Evolutionary conservation across 1,284 basidiomycete species (phyloP).

Genomic region (Ceratobasidium sp.): DNA sequence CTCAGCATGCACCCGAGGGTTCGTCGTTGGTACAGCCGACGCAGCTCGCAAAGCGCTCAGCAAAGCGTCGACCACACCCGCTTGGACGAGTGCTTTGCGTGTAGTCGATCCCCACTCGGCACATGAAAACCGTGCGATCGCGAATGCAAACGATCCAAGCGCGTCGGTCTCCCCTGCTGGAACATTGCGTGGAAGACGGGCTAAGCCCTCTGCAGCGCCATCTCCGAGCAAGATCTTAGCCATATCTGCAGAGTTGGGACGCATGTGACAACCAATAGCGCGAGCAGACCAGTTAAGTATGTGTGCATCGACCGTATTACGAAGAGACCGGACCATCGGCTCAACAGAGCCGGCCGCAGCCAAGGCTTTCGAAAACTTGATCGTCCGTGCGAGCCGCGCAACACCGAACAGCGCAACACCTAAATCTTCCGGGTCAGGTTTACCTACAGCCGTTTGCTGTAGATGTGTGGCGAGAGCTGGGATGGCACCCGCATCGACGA

Average conservation of each 20-base stretch:
- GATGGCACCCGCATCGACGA: conserved; percentile 30
- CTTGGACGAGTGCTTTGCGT: conserved; percentile 47
- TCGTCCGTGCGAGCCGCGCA: conserved; percentile 45
- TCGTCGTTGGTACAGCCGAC: conserved; percentile 43
- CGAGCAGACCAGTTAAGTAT: conserved; percentile 48
- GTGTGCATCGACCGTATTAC: conserved; percentile 43
- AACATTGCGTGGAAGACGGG: conserved; percentile 47
- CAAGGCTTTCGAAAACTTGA: conserved; percentile 48
- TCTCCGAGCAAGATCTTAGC: conserved; percentile 47
- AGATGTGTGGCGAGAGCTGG: conserved; percentile 25
- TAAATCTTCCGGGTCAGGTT: conserved; percentile 31
- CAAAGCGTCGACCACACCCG: conserved; percentile 48
- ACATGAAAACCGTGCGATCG: conserved; percentile 48
- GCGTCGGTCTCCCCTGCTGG: conserved; percentile 44
- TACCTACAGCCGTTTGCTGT: background rate
- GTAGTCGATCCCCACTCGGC: conserved; percentile 48
- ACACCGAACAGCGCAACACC: conserved; percentile 44
- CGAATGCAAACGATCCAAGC: conserved; percentile 48
- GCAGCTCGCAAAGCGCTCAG: conserved; percentile 47
- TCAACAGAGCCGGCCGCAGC: conserved; percentile 46
- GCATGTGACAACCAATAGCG: conserved; percentile 50
- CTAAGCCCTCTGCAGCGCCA: conserved; percentile 47
- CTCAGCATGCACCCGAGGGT: conserved; percentile 47
- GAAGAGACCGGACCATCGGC: conserved; percentile 45
- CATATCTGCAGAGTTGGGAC: conserved; percentile 49